A percentile compares a stretch with the other conserved stretches of the same genome.
phyloP scores from a whole-genome alignment of 2,329 filamentous ascomycete species.

The Clonostachys sp. region DNA sequence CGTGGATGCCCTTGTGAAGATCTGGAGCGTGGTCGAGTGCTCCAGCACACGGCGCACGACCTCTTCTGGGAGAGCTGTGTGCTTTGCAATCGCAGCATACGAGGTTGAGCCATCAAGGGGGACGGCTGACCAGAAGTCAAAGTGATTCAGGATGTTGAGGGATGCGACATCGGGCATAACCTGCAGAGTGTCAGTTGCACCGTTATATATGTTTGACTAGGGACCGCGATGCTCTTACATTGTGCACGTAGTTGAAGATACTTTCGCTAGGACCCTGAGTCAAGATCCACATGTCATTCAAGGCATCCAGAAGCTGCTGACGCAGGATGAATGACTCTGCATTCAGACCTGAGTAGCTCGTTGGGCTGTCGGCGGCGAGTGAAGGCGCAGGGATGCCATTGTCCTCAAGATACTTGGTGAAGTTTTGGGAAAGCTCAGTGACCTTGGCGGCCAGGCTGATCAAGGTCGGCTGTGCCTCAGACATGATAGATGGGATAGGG shows the following conservation, averaged over 20 bases:
- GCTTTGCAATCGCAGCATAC: constrained; percentile 29
- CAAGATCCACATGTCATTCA: constrained; percentile 40
- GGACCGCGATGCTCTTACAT: constrained; percentile 15
- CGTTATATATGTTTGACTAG: not conserved
- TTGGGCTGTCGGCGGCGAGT: constrained; percentile 35
- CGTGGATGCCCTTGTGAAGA: constrained; percentile 22
- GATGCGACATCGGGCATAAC: constrained; percentile 34
- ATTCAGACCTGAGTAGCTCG: constrained; percentile 32
- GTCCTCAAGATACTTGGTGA: constrained; percentile 32
- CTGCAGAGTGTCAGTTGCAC: constrained; percentile 12
- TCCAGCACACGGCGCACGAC: constrained; percentile 29
- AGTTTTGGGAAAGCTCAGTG: constrained; percentile 32
- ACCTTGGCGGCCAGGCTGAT: constrained; percentile 37
- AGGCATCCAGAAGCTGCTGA: constrained; percentile 35
- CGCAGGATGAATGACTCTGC: constrained; percentile 35
- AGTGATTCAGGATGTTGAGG: constrained; percentile 44
- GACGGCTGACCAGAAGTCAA: constrained; percentile 47
- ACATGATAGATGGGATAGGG: constrained; percentile 13
- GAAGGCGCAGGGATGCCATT: constrained; percentile 35
- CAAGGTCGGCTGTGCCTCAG: constrained; percentile 24
- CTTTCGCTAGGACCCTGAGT: constrained; percentile 44
- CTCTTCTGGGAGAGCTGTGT: constrained; percentile 27
- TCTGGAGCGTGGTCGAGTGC: constrained; percentile 29
- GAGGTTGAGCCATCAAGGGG: constrained; percentile 39
- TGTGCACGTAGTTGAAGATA: constrained; percentile 37